Evolutionary conservation across 2,329 filamentous ascomycete species (phyloP), one percentile per base, ranked within the genome.

Genomic region (Trichoderma endophyticum): DNA sequence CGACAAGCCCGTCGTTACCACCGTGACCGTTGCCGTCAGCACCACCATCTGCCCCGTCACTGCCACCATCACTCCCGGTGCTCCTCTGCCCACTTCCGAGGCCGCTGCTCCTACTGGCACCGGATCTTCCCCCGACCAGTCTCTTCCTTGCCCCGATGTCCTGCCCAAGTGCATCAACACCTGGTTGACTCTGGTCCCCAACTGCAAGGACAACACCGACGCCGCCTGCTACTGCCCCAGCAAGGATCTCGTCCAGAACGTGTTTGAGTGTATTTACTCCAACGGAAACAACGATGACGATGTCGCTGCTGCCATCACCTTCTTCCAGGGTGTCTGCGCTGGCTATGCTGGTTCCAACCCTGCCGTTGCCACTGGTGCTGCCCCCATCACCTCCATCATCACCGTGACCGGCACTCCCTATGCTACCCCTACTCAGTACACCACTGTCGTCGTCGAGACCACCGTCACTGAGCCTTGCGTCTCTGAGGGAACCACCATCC

Each of bases 131-230:
- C 21, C 68, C 54, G 30, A 51, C n/a, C 39, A 71, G 64, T 54
- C 69, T 65, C 82, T 87, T 56, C 83, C 85, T 72, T 89, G 90
- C 83, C 94, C 94, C 72, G 83, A 86, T 30, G 88, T 95, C 62
- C 91, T 98, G 64, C 95, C 95, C 74, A 90, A 90, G 79, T 98
- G 95, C 86, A 85, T 98, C 83, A 96, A 95, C 88, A 97, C 94
- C 78, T 98, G 94, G 93, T 83, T 97, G 78, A 88, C 89, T 80
- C 83, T 86, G 73, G 88, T 92, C 65, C 73, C 78, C 66, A 85
- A 88, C 79, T 98, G 95, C 89, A 87, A 87, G 77, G 90, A 93
- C 84, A 97, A 97, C 90, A 91, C 92, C 57, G 93, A 97, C 79
- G 83, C 87, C 73, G 83, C 84, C 75, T 98, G 95, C 89, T 97